Percentiles rank a stretch among this genome's conserved stretches.
phyloP scores from a whole-genome alignment of 441 rosid genomes.

The Populus trichocarpa region DNA sequence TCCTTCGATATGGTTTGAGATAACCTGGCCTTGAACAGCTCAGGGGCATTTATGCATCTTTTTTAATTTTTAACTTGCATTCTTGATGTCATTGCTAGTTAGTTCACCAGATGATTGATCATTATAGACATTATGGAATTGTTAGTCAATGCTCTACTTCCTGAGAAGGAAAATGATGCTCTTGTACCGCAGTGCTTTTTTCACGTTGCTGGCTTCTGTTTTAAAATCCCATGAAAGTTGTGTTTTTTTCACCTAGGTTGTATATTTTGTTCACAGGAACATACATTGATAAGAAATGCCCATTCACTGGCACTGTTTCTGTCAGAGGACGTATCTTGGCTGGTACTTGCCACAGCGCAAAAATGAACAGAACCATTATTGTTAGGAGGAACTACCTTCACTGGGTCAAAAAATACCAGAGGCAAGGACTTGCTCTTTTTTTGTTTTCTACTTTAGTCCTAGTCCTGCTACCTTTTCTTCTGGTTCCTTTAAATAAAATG shows the following conservation, averaged over 20 bases:
- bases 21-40: not conserved
- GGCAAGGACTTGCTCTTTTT: conserved; percentile 21
- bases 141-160: not conserved
- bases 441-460: not conserved
- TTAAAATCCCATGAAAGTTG: not conserved
- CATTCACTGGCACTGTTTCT: conserved; percentile 63
- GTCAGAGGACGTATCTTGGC: not conserved
- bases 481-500: not conserved
- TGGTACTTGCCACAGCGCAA: conserved; percentile 72
- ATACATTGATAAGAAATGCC: conserved; percentile 44
- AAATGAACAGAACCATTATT: conserved; percentile 66
- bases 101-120: not conserved
- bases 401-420: conserved; percentile 63
- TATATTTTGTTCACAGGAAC: not conserved
- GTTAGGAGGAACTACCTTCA: conserved; percentile 64
- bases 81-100: not conserved
- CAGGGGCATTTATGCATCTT: not conserved
- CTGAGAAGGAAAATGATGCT: not conserved
- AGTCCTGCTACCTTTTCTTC: not conserved
- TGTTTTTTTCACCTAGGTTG: not conserved
- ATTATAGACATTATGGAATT: not conserved
- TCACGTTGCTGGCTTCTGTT: not conserved
- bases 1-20: not conserved
- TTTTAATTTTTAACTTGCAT: not conserved
- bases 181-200: not conserved